A percentile compares a stretch with the other conserved stretches of the same genome.
phyloP scores from a whole-genome alignment of 495 filamentous ascomycete genomes.

The Neurospora pannonica region DNA sequence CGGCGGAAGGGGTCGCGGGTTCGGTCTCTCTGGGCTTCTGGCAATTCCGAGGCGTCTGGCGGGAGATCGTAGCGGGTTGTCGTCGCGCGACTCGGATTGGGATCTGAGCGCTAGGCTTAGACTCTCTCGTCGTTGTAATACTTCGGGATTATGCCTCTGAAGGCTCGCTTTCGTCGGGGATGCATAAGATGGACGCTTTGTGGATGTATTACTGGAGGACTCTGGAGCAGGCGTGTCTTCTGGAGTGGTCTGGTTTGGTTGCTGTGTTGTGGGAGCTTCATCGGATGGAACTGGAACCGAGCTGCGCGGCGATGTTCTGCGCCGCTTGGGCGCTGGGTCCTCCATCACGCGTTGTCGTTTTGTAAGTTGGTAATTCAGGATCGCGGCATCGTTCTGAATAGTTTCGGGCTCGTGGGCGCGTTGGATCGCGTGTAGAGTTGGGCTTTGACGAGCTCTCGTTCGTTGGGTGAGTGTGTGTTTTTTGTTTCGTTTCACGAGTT shows the following conservation, averaged over 20 bases:
- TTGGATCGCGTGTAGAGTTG: conserved; percentile 3
- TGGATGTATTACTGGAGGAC: neutral
- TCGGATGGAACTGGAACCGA: conserved; percentile 20
- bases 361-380: conserved; percentile 6
- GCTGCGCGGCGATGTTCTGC: conserved; percentile 47
- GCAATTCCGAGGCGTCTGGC: conserved; percentile 14
- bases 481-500: neutral
- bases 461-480: neutral
- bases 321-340: conserved; percentile 51
- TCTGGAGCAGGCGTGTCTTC: conserved; percentile 1
- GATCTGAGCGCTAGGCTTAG: conserved; percentile 20
- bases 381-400: neutral
- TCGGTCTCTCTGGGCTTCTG: conserved; percentile 23
- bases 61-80: conserved; percentile 25
- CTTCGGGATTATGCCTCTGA: conserved; percentile 52
- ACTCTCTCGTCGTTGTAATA: conserved; percentile 38
- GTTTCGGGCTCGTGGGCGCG: conserved; percentile 10
- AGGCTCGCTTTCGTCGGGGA: conserved; percentile 58
- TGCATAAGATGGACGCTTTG: conserved; percentile 47
- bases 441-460: neutral
- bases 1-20: conserved; percentile 29
- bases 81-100: conserved; percentile 19
- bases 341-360: conserved; percentile 32
- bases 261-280: neutral
- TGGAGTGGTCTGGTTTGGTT: conserved; percentile 11